phyloP scores from a whole-genome alignment of 108 stramenopile species.

The Cyclotella distinguenda region DNA sequence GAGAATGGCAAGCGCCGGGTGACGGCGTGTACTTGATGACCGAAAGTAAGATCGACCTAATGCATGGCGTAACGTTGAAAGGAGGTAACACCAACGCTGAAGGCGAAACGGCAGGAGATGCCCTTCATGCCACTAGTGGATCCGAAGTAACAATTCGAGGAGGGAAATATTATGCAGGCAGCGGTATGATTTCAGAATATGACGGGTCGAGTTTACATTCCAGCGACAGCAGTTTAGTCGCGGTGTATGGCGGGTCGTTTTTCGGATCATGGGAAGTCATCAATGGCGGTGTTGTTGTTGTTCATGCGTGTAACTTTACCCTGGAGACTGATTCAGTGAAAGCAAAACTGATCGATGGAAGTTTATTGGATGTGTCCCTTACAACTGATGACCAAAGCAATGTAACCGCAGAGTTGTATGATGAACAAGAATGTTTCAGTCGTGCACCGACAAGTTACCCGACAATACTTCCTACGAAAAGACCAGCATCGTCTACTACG shows the following conservation, averaged over 20 bases:
- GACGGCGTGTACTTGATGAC: background rate
- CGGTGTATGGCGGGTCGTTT: background rate
- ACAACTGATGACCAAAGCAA: background rate
- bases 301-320: conserved; percentile 1
- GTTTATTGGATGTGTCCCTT: background rate
- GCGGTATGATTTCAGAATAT: background rate
- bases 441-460: background rate
- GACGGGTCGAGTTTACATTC: background rate
- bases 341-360: conserved; percentile 8
- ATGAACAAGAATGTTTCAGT: conserved; percentile 2
- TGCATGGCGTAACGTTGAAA: background rate
- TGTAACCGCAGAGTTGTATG: background rate
- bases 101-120: background rate
- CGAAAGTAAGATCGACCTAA: background rate
- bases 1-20: background rate
- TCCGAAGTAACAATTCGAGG: conserved; percentile 5
- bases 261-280: conserved; percentile 3
- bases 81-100: background rate
- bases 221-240: background rate
- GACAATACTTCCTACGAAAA: background rate
- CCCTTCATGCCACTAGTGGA: background rate
- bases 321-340: background rate
- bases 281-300: background rate
- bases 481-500: background rate
- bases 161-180: background rate